Percentiles rank a stretch among this genome's conserved stretches.
These are phyloP conservation scores for Albifimbria verrucaria DNA, from an alignment of 2,329 filamentous ascomycete genomes.

Conservation along the genomic window DNA sequence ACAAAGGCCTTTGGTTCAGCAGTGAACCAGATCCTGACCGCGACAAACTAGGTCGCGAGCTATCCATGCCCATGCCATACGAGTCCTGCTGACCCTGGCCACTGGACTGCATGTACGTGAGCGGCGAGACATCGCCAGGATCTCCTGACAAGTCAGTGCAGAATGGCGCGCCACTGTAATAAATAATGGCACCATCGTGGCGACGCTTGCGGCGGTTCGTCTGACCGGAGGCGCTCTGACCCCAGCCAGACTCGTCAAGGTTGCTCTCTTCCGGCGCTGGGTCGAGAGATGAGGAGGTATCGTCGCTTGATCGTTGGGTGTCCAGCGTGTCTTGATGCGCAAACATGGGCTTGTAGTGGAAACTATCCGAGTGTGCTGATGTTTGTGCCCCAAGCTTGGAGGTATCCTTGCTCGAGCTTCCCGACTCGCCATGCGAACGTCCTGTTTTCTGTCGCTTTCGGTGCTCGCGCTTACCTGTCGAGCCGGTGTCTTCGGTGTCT, in stretches of 20 bases:
- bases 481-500: slow-evolving; percentile 47
- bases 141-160: slow-evolving; percentile 78
- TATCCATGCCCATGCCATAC: slow-evolving; percentile 8
- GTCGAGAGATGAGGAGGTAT: slow-evolving; percentile 46
- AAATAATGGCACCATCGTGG: slow-evolving; percentile 74
- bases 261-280: slow-evolving; percentile 44
- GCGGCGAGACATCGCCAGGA: slow-evolving; percentile 43
- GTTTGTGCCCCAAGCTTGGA: slow-evolving; percentile 37
- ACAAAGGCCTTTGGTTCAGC: slow-evolving; percentile 47
- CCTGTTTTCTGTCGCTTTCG: slow-evolving; percentile 45
- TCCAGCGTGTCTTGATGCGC: slow-evolving; percentile 45
- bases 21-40: slow-evolving; percentile 51
- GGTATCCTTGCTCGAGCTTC: slow-evolving; percentile 31
- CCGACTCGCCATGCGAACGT: slow-evolving; percentile 30
- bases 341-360: slow-evolving; percentile 65
- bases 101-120: slow-evolving; percentile 47
- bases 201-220: slow-evolving; percentile 49
- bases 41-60: slow-evolving; percentile 22
- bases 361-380: slow-evolving; percentile 41
- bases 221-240: slow-evolving; percentile 41
- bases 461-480: slow-evolving; percentile 36
- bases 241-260: slow-evolving; percentile 43
- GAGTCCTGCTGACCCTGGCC: slow-evolving; percentile 30
- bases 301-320: slow-evolving; percentile 45
- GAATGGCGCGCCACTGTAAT: slow-evolving; percentile 76